These are phyloP conservation scores for Rhynchosporium agropyri DNA, from an alignment of 2,329 filamentous ascomycete species.

Conservation along the genomic window DNA sequence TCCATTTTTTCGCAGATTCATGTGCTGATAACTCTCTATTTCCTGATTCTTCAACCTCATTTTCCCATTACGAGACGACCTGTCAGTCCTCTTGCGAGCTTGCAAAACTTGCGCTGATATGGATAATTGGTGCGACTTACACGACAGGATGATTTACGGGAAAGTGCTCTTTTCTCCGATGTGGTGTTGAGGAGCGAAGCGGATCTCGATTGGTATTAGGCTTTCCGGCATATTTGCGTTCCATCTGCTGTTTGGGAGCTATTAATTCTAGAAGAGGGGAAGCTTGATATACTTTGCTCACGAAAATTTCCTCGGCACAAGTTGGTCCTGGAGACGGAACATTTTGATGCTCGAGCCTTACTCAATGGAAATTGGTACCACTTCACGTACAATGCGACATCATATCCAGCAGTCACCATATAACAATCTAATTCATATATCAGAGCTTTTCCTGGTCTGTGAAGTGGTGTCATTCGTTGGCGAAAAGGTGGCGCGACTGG, in stretches of 20 bases:
- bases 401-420: not conserved
- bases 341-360: no score
- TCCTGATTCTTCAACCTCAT: not conserved
- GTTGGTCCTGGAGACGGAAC: no score
- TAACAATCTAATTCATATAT: not conserved
- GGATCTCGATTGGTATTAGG: not conserved
- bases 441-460: not conserved
- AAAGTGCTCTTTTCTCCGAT: not conserved
- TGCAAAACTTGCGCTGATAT: constrained; percentile 19
- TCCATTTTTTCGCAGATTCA: not conserved
- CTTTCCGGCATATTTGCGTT: no score
- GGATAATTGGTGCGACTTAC: constrained; percentile 17
- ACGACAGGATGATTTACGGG: constrained; percentile 1
- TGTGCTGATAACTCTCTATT: not conserved
- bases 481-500: constrained; percentile 6
- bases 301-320: no score
- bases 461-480: not conserved
- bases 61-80: constrained; percentile 8
- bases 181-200: not conserved
- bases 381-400: not conserved
- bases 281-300: no score
- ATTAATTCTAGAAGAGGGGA: no score
- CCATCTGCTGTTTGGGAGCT: no score
- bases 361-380: no score
- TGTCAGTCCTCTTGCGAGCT: constrained; percentile 18